Evolutionary conservation across 228 moss, liverwort and hornwort genomes (phyloP), one percentile per base, ranked within the genome.

Genomic region (Sphagnum magellanicum): DNA sequence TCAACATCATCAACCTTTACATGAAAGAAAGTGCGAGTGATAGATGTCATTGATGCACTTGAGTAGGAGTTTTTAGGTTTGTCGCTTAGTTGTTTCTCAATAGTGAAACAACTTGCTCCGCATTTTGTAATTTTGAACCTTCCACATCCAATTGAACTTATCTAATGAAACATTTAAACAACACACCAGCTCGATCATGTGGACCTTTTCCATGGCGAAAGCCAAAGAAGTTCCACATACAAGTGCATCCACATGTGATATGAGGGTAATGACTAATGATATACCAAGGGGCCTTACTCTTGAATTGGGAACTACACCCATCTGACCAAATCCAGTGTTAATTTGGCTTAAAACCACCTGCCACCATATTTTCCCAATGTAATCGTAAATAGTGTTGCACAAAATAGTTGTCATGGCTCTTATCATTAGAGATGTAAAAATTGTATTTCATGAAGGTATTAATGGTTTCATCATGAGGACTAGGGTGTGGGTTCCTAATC

Each of bases 161-260:
- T 13, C 65, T 6, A 11, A 72, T 7, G 47, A 53, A 64, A 0
- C 52, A 7, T 51, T 72, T 71, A 9, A 72, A 48, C 8, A 64
- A 16, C 16, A 64, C 72, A 17, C 72, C 53, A 16, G 72, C 72
- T 13, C 65, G 10, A 49, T 72, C 72, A 13, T 72, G 65, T 8
- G 64, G 53, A 1, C 64, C 65, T 16, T 72, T 72, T 5, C 72
- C 65, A 65, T 64, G 72, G 4, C 64, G 32, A 15, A 9, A 53
- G 5, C 52, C 72, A 72, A 72, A 72, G 17, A 72, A 72, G 48
- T 10, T 48, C 72, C 72, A 72, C 49, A 65, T 52, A 51, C 64
- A 48, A 6, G 5, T 53, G 17, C 52, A 64, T 15, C 72, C 72
- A 5, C 63, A 16, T 51, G 63, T 51, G 5, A 64, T 7, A 53